Evolutionary conservation across 352 stramenopile species (phyloP).

Genomic region (Globisporangium polare): DNA sequence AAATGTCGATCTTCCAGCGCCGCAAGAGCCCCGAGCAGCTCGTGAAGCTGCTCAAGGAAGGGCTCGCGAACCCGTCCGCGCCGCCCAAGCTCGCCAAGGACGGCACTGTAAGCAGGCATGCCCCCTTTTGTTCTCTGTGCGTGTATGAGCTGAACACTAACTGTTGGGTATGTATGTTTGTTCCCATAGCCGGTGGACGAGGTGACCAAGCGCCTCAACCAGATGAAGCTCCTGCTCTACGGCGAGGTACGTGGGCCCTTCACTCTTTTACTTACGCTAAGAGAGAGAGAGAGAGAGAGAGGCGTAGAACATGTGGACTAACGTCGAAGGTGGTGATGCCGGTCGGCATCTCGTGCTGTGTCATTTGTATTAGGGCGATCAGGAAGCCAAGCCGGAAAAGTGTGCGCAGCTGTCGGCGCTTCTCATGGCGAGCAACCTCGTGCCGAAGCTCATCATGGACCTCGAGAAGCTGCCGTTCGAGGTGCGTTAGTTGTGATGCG

Average conservation of each 20-base stretch:
- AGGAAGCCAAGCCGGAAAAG: slow-evolving; percentile 77
- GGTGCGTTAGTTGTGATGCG: slow-evolving; percentile 14
- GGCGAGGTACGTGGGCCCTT: slow-evolving; percentile 42
- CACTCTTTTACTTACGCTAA: neutral
- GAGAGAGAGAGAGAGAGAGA: too few species aligned
- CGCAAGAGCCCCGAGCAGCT: slow-evolving; percentile 82
- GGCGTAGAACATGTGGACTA: neutral
- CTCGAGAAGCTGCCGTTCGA: slow-evolving; percentile 84
- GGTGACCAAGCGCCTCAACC: slow-evolving; percentile 76
- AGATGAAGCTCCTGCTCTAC: slow-evolving; percentile 85
- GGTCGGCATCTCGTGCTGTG: too few species aligned
- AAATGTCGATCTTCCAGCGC: slow-evolving; percentile 69
- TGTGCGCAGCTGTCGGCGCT: slow-evolving; percentile 73
- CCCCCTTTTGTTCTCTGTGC: neutral
- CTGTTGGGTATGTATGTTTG: neutral
- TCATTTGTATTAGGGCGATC: slow-evolving; percentile 43
- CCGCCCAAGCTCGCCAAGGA: slow-evolving; percentile 61
- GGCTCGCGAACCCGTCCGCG: slow-evolving; percentile 43
- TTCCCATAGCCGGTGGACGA: slow-evolving; percentile 41
- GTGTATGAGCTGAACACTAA: neutral
- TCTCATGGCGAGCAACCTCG: slow-evolving; percentile 62
- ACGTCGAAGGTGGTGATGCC: neutral
- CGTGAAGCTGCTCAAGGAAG: slow-evolving; percentile 77
- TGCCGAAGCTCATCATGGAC: slow-evolving; percentile 62
- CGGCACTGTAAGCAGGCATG: slow-evolving; percentile 13